phyloP scores from a whole-genome alignment of 75 land plant genomes.

The Selaginella tamariscina region DNA sequence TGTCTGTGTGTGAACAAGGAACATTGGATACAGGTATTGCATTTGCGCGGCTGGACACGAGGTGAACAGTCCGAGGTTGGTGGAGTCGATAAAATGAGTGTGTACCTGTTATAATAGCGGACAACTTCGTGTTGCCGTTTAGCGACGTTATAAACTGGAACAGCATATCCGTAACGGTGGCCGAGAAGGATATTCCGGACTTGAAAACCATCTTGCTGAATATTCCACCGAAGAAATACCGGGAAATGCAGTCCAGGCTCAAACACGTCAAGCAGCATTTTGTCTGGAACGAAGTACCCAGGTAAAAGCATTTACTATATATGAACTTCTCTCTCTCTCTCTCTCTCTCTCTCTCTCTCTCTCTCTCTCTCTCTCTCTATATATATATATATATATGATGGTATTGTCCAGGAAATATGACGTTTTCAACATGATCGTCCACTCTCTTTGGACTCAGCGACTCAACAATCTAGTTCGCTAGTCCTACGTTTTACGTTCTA shows the following conservation, averaged over 20 bases:
- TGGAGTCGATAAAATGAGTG: conserved; percentile 2
- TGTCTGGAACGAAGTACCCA: background rate
- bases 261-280: background rate
- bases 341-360: too few relatives aligned
- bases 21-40: too few relatives aligned
- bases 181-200: conserved; percentile 4
- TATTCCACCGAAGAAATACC: background rate
- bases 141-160: conserved; percentile 8
- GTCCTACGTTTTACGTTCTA: too few relatives aligned
- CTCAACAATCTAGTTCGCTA: too few relatives aligned
- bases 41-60: conserved; percentile 3
- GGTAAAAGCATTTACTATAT: too few relatives aligned
- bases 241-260: background rate
- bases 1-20: too few relatives aligned
- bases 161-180: conserved; percentile 1
- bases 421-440: conserved; percentile 8
- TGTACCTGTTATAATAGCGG: conserved; percentile 3
- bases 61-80: conserved; percentile 9
- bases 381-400: too few relatives aligned
- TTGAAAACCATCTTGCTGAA: background rate
- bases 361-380: too few relatives aligned
- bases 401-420: background rate
- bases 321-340: too few relatives aligned
- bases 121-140: conserved; percentile 5
- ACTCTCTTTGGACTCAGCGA: conserved; percentile 2